Evolutionary conservation across 768 basidiomycete genomes (phyloP).

Genomic region (Lentinus brumalis): DNA sequence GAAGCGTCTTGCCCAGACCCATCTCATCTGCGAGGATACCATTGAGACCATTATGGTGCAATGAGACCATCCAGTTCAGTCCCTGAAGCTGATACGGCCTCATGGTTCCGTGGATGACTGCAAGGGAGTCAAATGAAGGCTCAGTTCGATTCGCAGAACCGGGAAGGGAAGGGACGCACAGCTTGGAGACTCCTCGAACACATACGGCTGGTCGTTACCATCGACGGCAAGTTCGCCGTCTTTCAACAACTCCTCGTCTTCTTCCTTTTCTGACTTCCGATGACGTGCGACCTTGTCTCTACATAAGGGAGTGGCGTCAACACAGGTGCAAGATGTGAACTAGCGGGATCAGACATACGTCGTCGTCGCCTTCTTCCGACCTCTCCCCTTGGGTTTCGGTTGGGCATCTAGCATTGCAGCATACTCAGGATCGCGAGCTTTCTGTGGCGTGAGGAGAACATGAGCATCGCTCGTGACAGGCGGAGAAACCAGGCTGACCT

Average conservation of each 20-base stretch:
- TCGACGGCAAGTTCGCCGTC: slow-evolving; percentile 79
- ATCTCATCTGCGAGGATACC: slow-evolving; percentile 98
- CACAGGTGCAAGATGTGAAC: background rate
- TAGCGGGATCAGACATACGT: slow-evolving; percentile 46
- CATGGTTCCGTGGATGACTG: slow-evolving; percentile 90
- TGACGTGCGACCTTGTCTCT: slow-evolving; percentile 82
- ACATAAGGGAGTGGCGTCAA: background rate
- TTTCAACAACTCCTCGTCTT: slow-evolving; percentile 93
- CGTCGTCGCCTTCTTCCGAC: slow-evolving; percentile 79
- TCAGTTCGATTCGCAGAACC: background rate
- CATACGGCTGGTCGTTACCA: slow-evolving; percentile 87
- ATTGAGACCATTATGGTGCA: slow-evolving; percentile 95
- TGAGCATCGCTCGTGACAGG: background rate
- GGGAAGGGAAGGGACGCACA: slow-evolving; percentile 47
- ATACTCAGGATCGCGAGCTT: slow-evolving; percentile 90
- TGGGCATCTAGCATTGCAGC: slow-evolving; percentile 87
- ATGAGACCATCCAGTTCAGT: slow-evolving; percentile 94
- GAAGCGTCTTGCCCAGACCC: slow-evolving; percentile 98
- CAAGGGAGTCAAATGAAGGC: background rate
- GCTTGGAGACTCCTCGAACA: slow-evolving; percentile 92
- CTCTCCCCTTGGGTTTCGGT: slow-evolving; percentile 81
- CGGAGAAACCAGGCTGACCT: slow-evolving; percentile 48
- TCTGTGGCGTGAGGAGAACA: slow-evolving; percentile 42
- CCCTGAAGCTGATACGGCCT: slow-evolving; percentile 94
- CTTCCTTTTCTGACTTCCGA: slow-evolving; percentile 96